Conservation (phyloP, 768 basidiomycete species). For the Serendipita vermifera region DNA sequence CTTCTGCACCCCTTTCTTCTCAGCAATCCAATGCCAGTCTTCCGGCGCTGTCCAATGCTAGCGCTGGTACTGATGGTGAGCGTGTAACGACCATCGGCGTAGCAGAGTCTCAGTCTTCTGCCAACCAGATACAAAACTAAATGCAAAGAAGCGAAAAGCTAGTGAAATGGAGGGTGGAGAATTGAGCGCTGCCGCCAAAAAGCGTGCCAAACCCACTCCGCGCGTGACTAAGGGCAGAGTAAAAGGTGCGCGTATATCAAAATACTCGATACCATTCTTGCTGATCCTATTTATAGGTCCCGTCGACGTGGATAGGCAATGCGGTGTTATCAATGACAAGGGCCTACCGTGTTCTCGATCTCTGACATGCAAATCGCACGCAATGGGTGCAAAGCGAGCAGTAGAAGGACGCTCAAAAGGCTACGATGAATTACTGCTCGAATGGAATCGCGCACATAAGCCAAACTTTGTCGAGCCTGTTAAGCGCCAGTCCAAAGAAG, state of each 20-base stretch:
- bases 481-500: constrained; percentile 73
- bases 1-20: constrained; percentile 16
- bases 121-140: constrained; percentile 17
- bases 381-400: constrained; percentile 90
- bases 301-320: constrained; percentile 82
- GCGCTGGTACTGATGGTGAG: constrained; percentile 16
- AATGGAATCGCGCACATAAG: constrained; percentile 82
- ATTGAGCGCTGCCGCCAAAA: constrained; percentile 57
- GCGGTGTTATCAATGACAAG: constrained; percentile 96
- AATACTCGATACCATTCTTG: not conserved
- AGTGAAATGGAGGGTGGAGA: constrained; percentile 54
- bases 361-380: constrained; percentile 94
- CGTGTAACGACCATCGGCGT: constrained; percentile 35
- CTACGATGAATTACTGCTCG: constrained; percentile 79
- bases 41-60: constrained; percentile 19
- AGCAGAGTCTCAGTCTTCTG: constrained; percentile 10
- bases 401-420: constrained; percentile 72
- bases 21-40: constrained; percentile 11
- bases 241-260: constrained; percentile 31
- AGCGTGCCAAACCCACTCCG: constrained; percentile 55
- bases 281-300: constrained; percentile 33
- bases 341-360: constrained; percentile 84
- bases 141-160: constrained; percentile 55
- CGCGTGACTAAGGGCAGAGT: constrained; percentile 67
- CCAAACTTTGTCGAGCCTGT: constrained; percentile 82